Evolutionary conservation across 805 yeast species (phyloP).

Genomic region (Diddensiella transvaalensis): DNA sequence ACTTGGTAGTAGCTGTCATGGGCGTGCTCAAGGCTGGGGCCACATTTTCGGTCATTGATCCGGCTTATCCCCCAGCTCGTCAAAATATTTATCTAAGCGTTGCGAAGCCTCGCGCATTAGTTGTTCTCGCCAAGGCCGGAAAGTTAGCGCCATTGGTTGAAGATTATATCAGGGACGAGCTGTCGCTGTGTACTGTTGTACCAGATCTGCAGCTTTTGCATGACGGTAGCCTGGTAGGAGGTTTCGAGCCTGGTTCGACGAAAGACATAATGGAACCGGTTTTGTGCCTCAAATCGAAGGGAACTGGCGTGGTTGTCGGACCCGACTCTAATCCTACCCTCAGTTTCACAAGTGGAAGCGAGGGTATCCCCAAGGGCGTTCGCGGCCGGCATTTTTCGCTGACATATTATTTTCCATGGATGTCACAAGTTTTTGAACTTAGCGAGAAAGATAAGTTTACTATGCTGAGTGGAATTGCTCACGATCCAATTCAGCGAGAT

Average conservation of each 20-base stretch:
- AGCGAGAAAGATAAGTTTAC: conserved; percentile 84
- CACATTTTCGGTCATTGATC: conserved; percentile 96
- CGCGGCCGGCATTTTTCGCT: conserved; percentile 95
- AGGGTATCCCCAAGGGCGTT: conserved; percentile 98
- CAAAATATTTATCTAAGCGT: conserved; percentile 91
- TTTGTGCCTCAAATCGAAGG: conserved; percentile 45
- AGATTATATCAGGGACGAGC: conserved; percentile 68
- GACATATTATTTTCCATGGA: conserved; percentile 98
- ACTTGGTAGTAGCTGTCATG: conserved; percentile 92
- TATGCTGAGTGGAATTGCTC: conserved; percentile 98
- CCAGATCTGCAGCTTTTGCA: conserved; percentile 75
- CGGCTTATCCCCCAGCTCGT: conserved; percentile 98
- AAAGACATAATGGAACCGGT: conserved; percentile 52
- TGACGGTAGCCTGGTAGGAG: conserved; percentile 67
- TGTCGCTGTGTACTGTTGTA: conserved; percentile 67
- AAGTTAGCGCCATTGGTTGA: conserved; percentile 70
- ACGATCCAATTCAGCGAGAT: conserved; percentile 98
- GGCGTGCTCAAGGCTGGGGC: conserved; percentile 99
- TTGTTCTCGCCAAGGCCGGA: conserved; percentile 91
- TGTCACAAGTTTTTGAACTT: conserved; percentile 80
- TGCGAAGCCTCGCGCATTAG: conserved; percentile 87
- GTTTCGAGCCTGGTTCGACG: conserved; percentile 27
- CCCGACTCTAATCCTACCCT: conserved; percentile 97
- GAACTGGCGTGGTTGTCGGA: conserved; percentile 90
- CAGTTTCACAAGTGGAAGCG: conserved; percentile 96